These are phyloP conservation scores for Ceratocystis lukuohia DNA, from an alignment of 2,329 filamentous ascomycete species.

Conservation along the genomic window DNA sequence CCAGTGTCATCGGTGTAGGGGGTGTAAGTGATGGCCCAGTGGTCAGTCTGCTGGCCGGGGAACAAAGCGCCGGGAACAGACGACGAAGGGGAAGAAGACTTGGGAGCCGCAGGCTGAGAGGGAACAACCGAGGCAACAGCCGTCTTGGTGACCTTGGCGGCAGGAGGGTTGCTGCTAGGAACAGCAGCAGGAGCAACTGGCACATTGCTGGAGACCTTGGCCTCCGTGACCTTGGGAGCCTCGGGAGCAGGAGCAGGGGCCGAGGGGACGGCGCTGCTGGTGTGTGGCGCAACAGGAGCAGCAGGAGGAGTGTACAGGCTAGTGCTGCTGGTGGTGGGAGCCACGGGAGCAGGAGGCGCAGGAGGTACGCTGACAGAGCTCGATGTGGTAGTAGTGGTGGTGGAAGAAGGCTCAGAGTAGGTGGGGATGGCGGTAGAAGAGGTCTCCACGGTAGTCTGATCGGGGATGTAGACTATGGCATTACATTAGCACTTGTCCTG, in stretches of 20 bases:
- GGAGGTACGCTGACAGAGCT: conserved; percentile 18
- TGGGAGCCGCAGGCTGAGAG: conserved; percentile 23
- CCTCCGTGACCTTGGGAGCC: not conserved
- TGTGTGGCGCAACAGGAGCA: not conserved
- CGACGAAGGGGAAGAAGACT: conserved; percentile 20
- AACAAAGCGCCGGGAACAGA: conserved; percentile 23
- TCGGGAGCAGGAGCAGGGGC: not conserved
- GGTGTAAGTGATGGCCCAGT: conserved; percentile 70
- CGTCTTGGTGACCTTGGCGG: conserved; percentile 19
- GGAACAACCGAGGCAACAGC: conserved; percentile 21
- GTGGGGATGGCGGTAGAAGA: conserved; percentile 23
- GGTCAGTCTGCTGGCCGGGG: conserved; percentile 35
- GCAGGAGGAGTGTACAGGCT: not conserved
- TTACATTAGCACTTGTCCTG: not conserved
- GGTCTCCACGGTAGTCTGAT: conserved; percentile 21
- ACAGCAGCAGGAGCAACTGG: not conserved
- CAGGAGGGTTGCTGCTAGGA: not conserved
- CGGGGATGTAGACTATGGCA: conserved; percentile 4
- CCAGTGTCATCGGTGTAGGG: conserved; percentile 48
- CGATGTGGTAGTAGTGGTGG: conserved; percentile 22
- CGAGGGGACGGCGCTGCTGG: not conserved
- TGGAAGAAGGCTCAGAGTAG: conserved; percentile 24
- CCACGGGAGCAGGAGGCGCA: conserved; percentile 17
- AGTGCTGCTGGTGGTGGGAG: not conserved
- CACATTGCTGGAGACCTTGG: not conserved